These are phyloP conservation scores for Cryphonectria japonica DNA, from an alignment of 2,329 filamentous ascomycete genomes.

Conservation along the genomic window DNA sequence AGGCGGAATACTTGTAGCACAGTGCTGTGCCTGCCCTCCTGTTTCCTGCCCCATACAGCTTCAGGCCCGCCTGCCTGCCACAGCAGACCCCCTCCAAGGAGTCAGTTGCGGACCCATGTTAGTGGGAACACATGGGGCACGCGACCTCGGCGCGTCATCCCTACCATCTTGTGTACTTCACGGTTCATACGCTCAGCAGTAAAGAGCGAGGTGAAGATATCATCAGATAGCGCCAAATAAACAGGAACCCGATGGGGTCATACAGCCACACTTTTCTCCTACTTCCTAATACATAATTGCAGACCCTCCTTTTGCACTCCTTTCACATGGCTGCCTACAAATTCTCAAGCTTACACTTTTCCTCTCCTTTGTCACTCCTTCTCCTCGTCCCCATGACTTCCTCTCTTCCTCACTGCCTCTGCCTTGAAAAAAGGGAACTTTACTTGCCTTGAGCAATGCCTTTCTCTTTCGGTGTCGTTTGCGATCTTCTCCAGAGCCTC, in stretches of 20 bases:
- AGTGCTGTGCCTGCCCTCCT: background rate
- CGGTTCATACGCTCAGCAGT: background rate
- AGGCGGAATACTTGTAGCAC: background rate
- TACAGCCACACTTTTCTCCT: background rate
- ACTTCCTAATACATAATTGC: background rate
- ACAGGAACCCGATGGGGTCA: background rate
- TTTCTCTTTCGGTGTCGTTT: slow-evolving; percentile 71
- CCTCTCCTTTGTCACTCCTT: slow-evolving; percentile 13
- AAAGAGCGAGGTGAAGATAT: slow-evolving; percentile 16
- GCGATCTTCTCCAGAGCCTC: slow-evolving; percentile 72
- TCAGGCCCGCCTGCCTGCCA: background rate
- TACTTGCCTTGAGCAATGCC: slow-evolving; percentile 51
- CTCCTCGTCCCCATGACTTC: background rate
- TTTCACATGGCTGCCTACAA: slow-evolving; percentile 12
- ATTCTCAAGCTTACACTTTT: background rate
- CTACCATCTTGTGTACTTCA: slow-evolving; percentile 2
- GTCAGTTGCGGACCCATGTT: background rate
- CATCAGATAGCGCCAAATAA: background rate
- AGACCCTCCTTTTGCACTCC: slow-evolving; percentile 1
- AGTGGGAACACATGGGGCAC: background rate
- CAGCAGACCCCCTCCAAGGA: background rate
- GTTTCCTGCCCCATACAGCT: background rate
- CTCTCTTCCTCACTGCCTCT: background rate
- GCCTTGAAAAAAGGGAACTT: background rate
- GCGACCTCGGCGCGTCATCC: slow-evolving; percentile 14